phyloP scores from a whole-genome alignment of 805 yeast species.

The Yamadazyma phyllophila region DNA sequence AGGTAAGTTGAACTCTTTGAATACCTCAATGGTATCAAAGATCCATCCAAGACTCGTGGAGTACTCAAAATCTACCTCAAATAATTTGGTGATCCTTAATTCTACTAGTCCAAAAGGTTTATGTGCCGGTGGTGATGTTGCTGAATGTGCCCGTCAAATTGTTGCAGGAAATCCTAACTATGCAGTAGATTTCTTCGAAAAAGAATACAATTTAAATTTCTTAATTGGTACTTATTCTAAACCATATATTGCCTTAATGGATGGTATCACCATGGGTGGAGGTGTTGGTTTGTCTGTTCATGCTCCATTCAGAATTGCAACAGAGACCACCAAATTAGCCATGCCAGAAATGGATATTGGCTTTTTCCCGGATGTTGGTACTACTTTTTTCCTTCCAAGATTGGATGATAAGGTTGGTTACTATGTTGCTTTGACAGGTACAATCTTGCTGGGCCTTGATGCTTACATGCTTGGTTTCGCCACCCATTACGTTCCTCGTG shows the following conservation, averaged over 20 bases:
- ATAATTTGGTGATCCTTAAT: conserved; percentile 65
- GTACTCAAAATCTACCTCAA: conserved; percentile 65
- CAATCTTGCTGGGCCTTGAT: conserved; percentile 71
- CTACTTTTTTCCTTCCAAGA: conserved; percentile 83
- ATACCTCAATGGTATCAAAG: conserved; percentile 67
- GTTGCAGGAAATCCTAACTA: conserved; percentile 41
- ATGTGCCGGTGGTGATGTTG: conserved; percentile 97
- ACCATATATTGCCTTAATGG: conserved; percentile 82
- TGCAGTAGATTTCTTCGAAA: conserved; percentile 66
- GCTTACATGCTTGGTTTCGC: conserved; percentile 83
- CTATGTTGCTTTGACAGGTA: conserved; percentile 85
- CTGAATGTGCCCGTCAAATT: conserved; percentile 67
- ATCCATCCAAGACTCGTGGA: conserved; percentile 74
- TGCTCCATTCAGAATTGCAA: conserved; percentile 89
- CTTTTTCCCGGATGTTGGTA: conserved; percentile 93
- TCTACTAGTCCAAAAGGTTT: conserved; percentile 69
- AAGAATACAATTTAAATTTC: conserved; percentile 80
- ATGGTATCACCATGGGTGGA: conserved; percentile 97
- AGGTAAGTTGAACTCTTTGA: conserved; percentile 79
- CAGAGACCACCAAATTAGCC: conserved; percentile 86
- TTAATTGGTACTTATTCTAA: conserved; percentile 77
- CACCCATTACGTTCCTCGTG: conserved; percentile 80
- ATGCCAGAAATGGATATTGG: conserved; percentile 99
- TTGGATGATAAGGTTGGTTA: conserved; percentile 81
- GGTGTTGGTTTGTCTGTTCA: conserved; percentile 93